Base-by-base conservation (phyloP, 345 rosid species). In the Schrenkiella parvula region DNA sequence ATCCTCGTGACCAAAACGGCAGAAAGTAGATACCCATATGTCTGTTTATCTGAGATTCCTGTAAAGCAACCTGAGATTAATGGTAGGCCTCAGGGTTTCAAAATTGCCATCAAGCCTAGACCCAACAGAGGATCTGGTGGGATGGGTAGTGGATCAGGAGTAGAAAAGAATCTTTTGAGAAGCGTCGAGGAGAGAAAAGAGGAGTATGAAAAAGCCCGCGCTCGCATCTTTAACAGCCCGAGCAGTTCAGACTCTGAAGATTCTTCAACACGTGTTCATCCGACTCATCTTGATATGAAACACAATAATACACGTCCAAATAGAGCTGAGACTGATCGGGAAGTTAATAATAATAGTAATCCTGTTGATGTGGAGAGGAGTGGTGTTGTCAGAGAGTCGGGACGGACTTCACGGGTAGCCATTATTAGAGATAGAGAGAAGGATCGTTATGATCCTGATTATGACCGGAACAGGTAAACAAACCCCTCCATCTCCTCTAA, bases 131-230 rank as follows among this genome's bases (percentile, higher is more conserved):
- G 89, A 50, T 78, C 82, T 76, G 66, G 56, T 65, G 73, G 81
- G 76, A 83, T 37, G 19, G 85, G 80, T 34, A 84, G 82, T 76
- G 89, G 83, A 39, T 59, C 62, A 38, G 92, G 89, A 56, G 48
- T 71, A 1, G 89, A 84, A 58, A 74, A 64, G 77, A 81, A 59
- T 82, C 80, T 71, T 8, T 57, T 83, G 76, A 90, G 92, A 82
- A 91, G 85, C 61, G 84, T 95, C 53, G 99, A 91, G 41, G 96
- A 95, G 88, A 89, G 99, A 80, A 91, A 84, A 83, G 98, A 95
- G 52, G 96, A 95, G 72, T 95, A 95, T 77, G 99, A 91, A 39
- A 85, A 68, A 64, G 99, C 97, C 7, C 86, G 99, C 6, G 97
- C 99, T 50, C 93, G 99, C 12, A 95, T 95, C 60, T 95, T 95